Conservation (phyloP, 2,329 filamentous ascomycete genomes). For the Zalaria obscura region DNA sequence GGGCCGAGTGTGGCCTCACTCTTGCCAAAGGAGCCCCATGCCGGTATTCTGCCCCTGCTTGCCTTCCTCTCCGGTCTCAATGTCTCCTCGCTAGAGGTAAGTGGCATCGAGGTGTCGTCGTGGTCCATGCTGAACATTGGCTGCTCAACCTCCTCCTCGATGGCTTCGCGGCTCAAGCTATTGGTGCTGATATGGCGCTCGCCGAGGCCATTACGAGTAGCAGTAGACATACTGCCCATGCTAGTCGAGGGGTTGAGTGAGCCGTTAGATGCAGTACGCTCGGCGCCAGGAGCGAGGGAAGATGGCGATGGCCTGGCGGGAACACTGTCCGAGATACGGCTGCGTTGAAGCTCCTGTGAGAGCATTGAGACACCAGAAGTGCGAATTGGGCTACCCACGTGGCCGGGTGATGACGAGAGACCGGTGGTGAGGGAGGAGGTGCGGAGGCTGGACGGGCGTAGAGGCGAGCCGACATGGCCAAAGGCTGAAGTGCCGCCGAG, state of each 20-base stretch:
- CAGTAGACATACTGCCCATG: not conserved
- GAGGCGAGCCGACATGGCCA: constrained; percentile 50
- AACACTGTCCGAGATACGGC: constrained; percentile 20
- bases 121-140: constrained; percentile 19
- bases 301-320: constrained; percentile 7
- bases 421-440: constrained; percentile 30
- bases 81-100: not conserved
- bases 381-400: constrained; percentile 40
- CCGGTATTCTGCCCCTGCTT: constrained; percentile 2
- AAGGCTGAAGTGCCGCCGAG: constrained; percentile 24
- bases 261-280: constrained; percentile 8
- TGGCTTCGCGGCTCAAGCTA: constrained; percentile 13
- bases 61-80: constrained; percentile 2
- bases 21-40: not conserved
- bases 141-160: constrained; percentile 14
- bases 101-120: constrained; percentile 2
- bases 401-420: constrained; percentile 32
- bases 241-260: not conserved
- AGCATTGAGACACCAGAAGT: constrained; percentile 48
- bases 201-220: constrained; percentile 8
- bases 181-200: constrained; percentile 13
- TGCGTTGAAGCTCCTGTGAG: constrained; percentile 34
- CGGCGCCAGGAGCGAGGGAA: constrained; percentile 2
- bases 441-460: constrained; percentile 32
- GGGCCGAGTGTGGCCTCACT: constrained; percentile 5